Base-by-base conservation (phyloP, 139 green algal genomes). In the Coelastrella sp. region DNA sequence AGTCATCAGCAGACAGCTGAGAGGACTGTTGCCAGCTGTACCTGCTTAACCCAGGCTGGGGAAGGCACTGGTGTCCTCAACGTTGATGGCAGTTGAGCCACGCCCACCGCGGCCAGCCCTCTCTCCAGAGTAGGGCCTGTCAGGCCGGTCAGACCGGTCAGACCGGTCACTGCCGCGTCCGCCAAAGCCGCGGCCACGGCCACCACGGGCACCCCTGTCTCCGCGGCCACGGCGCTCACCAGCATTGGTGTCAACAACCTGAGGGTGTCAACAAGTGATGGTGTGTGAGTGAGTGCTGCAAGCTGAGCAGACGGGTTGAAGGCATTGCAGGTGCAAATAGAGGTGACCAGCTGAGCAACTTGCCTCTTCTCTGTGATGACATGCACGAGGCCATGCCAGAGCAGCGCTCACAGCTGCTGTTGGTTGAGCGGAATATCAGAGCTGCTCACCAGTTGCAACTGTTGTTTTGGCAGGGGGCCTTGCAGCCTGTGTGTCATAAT, bases 1-100 rank as follows among this genome's bases (percentile, higher is more conserved):
- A 3, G 4, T 76, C 19, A 76, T 76, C 1, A 8, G 1, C 10
- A 25, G 68, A 19, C 5, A 19, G 15, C 24, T 24, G 68, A n/a
- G 24, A 27, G 19, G 15, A 15, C 12, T 9, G 63, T 70, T 6
- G 15, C 17, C 70, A 78, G 70, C 70, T 78, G 70, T 12, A 25
- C 15, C 70, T 78, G 70, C 84, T 85, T 84, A 92, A n/a, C 82
- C 75, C 78, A 93, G 88, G 57, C 82, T 82, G 66, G 91, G 91
- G 87, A 93, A 93, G 72, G 90, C 83, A 68, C 84, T 91, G 58
- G 90, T 88, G 84, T 93, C 91, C 57, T 87, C 73, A 14, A 90
- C 70, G 25, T 83, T 59, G 70, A 84, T 79, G 68, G 80, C 25
- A 27, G 85, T 66, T 49, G 17, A 12, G 35, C 80, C 6, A 20